Evolutionary conservation across 1,284 basidiomycete species (phyloP).

Genomic region (Apiotrichum sp.): DNA sequence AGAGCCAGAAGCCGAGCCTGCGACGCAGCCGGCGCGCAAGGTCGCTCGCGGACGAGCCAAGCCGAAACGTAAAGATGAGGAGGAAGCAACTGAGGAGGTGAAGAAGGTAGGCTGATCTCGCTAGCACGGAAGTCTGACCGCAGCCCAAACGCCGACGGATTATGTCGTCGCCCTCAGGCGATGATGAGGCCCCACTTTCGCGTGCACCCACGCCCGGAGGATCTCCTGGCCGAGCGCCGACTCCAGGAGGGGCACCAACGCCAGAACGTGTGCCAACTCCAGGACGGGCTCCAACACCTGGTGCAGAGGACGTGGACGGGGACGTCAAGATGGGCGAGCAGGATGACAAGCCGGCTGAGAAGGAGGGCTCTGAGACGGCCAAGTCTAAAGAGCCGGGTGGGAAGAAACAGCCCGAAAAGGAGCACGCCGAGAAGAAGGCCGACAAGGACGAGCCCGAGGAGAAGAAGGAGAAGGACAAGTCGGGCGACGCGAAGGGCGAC

Average conservation of each 20-base stretch:
- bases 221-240: too few relatives aligned
- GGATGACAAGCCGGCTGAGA: too few relatives aligned
- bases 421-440: background rate
- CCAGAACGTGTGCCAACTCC: too few relatives aligned
- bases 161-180: background rate
- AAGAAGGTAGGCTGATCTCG: background rate
- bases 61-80: background rate
- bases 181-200: too few relatives aligned
- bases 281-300: too few relatives aligned
- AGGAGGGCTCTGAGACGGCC: too few relatives aligned
- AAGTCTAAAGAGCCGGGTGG: too few relatives aligned
- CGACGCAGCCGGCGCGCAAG: background rate
- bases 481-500: background rate
- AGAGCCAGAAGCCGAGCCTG: background rate
- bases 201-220: too few relatives aligned
- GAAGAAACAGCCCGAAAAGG: too few relatives aligned
- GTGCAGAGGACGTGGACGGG: too few relatives aligned
- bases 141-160: background rate
- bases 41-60: background rate
- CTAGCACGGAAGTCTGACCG: background rate
- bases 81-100: background rate
- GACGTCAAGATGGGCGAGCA: too few relatives aligned
- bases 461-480: background rate
- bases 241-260: too few relatives aligned
- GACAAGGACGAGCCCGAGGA: background rate